Evolutionary conservation across 2,329 filamentous ascomycete species (phyloP).

Genomic region (Xylariomycetidae sp.): DNA sequence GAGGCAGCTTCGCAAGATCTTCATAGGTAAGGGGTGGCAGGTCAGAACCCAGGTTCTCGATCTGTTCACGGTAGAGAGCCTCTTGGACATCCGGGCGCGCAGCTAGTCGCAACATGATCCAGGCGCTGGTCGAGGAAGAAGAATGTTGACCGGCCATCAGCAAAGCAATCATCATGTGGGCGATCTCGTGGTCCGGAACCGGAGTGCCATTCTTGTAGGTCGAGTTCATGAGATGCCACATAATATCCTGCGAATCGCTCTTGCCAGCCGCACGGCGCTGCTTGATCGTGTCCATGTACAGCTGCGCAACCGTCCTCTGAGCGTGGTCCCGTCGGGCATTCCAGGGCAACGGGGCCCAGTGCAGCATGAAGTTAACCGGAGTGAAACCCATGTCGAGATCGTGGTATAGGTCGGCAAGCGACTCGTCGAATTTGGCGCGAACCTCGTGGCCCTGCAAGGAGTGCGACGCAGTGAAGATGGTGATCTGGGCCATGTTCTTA

Average conservation of each 20-base stretch:
- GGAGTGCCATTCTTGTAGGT: slow-evolving; percentile 76
- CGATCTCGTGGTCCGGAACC: slow-evolving; percentile 79
- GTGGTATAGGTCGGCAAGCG: slow-evolving; percentile 78
- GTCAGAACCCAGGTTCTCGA: slow-evolving; percentile 65
- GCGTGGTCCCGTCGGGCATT: slow-evolving; percentile 78
- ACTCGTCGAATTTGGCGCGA: slow-evolving; percentile 72
- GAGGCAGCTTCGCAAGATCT: slow-evolving; percentile 69
- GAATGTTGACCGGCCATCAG: slow-evolving; percentile 92
- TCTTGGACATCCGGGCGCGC: slow-evolving; percentile 72
- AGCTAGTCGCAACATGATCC: slow-evolving; percentile 80
- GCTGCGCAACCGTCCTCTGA: slow-evolving; percentile 73
- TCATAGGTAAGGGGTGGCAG: slow-evolving; percentile 74
- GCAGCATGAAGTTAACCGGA: slow-evolving; percentile 84
- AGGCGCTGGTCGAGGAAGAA: slow-evolving; percentile 76
- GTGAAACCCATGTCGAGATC: slow-evolving; percentile 88
- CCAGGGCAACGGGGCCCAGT: slow-evolving; percentile 85
- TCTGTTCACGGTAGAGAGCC: slow-evolving; percentile 79
- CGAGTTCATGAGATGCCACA: slow-evolving; percentile 84
- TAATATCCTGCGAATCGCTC: slow-evolving; percentile 67
- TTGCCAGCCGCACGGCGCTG: slow-evolving; percentile 55
- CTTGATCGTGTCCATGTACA: slow-evolving; percentile 79
- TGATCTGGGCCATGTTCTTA: slow-evolving; percentile 76
- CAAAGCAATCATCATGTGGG: slow-evolving; percentile 90
- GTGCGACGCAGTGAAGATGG: slow-evolving; percentile 84
- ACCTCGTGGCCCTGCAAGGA: slow-evolving; percentile 82